These are phyloP conservation scores for Parmelia sp. DNA, from an alignment of 495 filamentous ascomycete species.

Conservation along the genomic window DNA sequence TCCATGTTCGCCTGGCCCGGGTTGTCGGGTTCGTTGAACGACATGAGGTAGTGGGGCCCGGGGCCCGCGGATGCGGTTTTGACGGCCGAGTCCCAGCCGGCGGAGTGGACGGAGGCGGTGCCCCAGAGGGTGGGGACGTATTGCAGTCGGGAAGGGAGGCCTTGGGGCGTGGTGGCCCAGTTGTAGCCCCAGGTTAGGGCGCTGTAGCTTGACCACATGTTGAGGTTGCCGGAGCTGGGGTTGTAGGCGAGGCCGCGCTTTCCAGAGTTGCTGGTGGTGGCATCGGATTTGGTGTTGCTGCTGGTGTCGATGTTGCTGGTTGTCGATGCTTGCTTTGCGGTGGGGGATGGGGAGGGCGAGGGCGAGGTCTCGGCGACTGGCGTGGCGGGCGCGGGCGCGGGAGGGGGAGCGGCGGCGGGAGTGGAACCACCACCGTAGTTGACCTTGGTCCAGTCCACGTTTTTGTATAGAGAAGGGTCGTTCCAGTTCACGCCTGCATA, in stretches of 20 bases:
- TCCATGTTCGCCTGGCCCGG: slow-evolving; percentile 58
- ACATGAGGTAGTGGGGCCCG: slow-evolving; percentile 48
- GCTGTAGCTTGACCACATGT: slow-evolving; percentile 19
- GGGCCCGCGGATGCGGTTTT: slow-evolving; percentile 31
- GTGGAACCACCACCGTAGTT: slow-evolving; percentile 25
- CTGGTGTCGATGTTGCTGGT: slow-evolving; percentile 14
- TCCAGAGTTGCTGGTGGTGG: slow-evolving; percentile 20
- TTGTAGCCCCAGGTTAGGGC: slow-evolving; percentile 40
- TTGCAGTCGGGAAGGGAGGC: slow-evolving; percentile 43
- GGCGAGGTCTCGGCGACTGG: slow-evolving; percentile 6
- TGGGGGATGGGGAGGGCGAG: slow-evolving; percentile 9
- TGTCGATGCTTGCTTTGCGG: slow-evolving; percentile 14
- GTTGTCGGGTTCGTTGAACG: slow-evolving; percentile 87
- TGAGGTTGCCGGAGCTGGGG: slow-evolving; percentile 18
- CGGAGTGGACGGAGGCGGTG: slow-evolving; percentile 22
- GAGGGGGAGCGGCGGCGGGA: slow-evolving; percentile 26
- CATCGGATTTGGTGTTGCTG: not conserved
- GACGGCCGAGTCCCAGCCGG: slow-evolving; percentile 54
- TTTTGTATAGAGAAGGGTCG: slow-evolving; percentile 26
- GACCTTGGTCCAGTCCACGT: slow-evolving; percentile 30
- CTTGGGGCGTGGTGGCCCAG: slow-evolving; percentile 53
- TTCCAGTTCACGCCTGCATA: slow-evolving; percentile 15
- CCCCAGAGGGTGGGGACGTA: slow-evolving; percentile 78
- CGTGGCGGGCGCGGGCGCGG: slow-evolving; percentile 22
- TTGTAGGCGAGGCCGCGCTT: slow-evolving; percentile 25